These are phyloP conservation scores for Phyllostachys edulis DNA, from an alignment of 176 grass and related monocot species.

Conservation along the genomic window DNA sequence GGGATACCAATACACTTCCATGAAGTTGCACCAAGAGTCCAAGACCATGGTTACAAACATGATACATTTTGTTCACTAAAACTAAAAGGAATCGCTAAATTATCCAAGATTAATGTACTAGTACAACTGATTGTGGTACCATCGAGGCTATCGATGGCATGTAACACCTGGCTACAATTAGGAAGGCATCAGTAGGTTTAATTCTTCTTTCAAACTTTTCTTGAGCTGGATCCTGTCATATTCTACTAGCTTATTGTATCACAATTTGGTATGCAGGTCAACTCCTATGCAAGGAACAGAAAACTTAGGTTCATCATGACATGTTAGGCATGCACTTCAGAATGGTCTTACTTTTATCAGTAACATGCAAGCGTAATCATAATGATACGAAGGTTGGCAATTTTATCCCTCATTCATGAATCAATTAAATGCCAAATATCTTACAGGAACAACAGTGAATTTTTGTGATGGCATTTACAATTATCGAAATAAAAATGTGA, in stretches of 20 bases:
- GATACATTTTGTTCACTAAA: neutral
- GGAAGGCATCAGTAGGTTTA: neutral
- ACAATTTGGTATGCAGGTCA: neutral
- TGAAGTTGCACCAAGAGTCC: neutral
- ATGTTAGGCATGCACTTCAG: constrained; percentile 12
- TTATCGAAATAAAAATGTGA: constrained; percentile 23
- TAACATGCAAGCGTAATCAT: neutral
- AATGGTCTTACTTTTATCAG: constrained; percentile 16
- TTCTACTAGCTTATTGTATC: neutral
- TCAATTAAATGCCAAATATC: constrained; percentile 18
- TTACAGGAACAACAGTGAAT: constrained; percentile 13
- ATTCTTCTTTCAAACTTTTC: constrained; percentile 22
- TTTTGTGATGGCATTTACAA: neutral
- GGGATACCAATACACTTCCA: neutral
- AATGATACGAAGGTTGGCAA: neutral
- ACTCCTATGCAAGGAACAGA: neutral
- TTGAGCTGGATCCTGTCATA: neutral
- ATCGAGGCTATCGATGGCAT: neutral
- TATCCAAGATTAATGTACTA: neutral
- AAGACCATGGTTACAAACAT: neutral
- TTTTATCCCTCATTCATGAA: neutral
- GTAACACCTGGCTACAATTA: neutral
- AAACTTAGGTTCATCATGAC: neutral
- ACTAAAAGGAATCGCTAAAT: neutral
- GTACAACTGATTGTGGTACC: neutral